Percentiles rank a stretch among this genome's conserved stretches.
Conservation (phyloP, 495 filamentous ascomycete genomes). For the Podospora anserina region DNA sequence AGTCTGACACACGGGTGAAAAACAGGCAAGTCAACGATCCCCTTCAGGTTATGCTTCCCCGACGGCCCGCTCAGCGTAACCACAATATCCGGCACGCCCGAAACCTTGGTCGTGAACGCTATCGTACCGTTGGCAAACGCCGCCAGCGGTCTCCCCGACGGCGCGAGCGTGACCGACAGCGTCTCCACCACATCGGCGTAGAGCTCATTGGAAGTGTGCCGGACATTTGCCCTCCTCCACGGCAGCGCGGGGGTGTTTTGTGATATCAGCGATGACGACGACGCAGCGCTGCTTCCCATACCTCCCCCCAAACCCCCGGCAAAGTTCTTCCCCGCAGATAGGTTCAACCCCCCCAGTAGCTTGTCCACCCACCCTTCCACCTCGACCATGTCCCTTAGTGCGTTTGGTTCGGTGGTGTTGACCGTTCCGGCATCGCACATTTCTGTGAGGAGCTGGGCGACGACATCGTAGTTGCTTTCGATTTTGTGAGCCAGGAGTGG, state of each 20-base stretch:
- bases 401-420: conserved; percentile 89
- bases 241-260: conserved; percentile 54
- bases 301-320: conserved; percentile 16
- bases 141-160: conserved; percentile 79
- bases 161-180: conserved; percentile 79
- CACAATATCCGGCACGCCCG: conserved; percentile 84
- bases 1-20: conserved; percentile 95
- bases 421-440: conserved; percentile 95
- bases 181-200: conserved; percentile 96
- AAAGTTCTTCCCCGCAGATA: conserved; percentile 56
- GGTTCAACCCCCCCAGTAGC: conserved; percentile 79
- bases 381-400: conserved; percentile 85
- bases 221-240: conserved; percentile 88
- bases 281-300: conserved; percentile 23
- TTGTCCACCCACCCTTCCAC: conserved; percentile 87
- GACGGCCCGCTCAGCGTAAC: conserved; percentile 75
- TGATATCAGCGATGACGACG: conserved; percentile 32
- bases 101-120: conserved; percentile 91
- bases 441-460: conserved; percentile 87
- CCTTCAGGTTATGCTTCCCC: conserved; percentile 67
- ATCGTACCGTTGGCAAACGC: conserved; percentile 91
- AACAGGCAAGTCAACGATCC: conserved; percentile 79
- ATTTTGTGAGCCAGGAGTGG: conserved; percentile 82
- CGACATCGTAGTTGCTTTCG: conserved; percentile 86
- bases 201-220: conserved; percentile 94